Percentiles rank a stretch among this genome's conserved stretches.
Evolutionary conservation across 441 rosid genomes (phyloP).

Genomic region (Rhodomyrtus psidioides): DNA sequence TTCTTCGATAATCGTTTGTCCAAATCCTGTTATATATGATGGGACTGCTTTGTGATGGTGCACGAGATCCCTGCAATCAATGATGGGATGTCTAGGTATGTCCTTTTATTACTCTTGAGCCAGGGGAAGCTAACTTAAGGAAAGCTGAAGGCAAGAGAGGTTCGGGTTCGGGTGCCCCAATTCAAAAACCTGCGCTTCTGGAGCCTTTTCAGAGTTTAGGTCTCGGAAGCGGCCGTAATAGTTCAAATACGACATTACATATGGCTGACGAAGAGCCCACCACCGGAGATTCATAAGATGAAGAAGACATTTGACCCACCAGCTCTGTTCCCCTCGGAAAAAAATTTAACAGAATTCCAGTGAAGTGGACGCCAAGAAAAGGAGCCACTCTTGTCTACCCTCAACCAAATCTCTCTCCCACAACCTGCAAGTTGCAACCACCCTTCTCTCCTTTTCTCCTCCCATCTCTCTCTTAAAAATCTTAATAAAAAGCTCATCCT

Average conservation of each 20-base stretch:
- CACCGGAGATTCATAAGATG: not conserved
- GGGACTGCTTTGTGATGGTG: not conserved
- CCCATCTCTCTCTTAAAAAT: not conserved
- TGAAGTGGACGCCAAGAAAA: conserved; percentile 4
- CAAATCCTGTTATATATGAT: no score
- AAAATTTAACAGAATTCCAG: not conserved
- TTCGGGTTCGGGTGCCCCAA: not conserved
- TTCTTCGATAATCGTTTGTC: not conserved
- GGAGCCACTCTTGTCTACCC: not conserved
- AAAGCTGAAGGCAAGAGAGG: not conserved
- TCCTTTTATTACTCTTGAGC: not conserved
- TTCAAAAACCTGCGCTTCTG: not conserved
- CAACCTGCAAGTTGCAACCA: not conserved
- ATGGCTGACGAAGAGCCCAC: not conserved
- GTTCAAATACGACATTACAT: not conserved
- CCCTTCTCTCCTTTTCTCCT: not conserved
- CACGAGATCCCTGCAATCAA: not conserved
- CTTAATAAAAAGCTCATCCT: not conserved
- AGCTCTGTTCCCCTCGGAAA: not conserved
- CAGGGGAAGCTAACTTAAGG: not conserved
- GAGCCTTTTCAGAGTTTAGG: not conserved
- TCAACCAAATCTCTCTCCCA: not conserved
- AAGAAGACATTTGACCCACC: not conserved
- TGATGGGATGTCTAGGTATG: not conserved
- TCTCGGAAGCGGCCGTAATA: not conserved